Conservation (phyloP, 495 filamentous ascomycete genomes). For the Neurospora sp. region DNA sequence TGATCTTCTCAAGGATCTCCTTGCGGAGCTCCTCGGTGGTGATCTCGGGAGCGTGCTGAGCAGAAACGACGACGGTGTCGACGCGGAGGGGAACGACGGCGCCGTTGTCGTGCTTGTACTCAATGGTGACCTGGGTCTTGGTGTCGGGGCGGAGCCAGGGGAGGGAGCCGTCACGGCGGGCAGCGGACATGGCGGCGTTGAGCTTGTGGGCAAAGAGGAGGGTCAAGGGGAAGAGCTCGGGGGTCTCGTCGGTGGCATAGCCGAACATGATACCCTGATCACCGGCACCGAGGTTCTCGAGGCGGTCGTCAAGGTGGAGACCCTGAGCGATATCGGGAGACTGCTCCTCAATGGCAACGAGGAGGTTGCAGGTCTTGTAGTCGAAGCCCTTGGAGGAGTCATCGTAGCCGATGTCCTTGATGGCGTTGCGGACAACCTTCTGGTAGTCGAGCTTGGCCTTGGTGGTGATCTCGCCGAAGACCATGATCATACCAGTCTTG, state of each 20-base stretch:
- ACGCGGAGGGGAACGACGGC: constrained; percentile 87
- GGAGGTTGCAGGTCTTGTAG: constrained; percentile 98
- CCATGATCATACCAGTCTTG: constrained; percentile 99
- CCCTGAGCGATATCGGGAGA: constrained; percentile 98
- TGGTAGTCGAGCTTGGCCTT: constrained; percentile 94
- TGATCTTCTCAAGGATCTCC: constrained; percentile 95
- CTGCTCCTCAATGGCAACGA: constrained; percentile 98
- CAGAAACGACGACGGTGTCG: constrained; percentile 93
- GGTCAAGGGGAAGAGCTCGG: constrained; percentile 90
- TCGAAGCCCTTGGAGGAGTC: constrained; percentile 96
- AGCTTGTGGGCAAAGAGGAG: constrained; percentile 90
- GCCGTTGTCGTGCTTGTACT: constrained; percentile 94
- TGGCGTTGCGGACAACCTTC: constrained; percentile 86
- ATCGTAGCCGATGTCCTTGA: constrained; percentile 99
- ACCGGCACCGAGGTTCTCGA: constrained; percentile 96
- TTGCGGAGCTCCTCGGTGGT: constrained; percentile 87
- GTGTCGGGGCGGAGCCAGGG: constrained; percentile 96
- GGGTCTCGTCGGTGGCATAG: constrained; percentile 98
- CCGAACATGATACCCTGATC: constrained; percentile 99
- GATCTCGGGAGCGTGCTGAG: constrained; percentile 85
- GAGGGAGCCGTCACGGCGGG: constrained; percentile 74
- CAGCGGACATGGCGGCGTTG: constrained; percentile 82
- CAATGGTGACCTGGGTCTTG: constrained; percentile 98
- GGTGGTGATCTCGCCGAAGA: constrained; percentile 99
- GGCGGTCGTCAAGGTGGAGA: constrained; percentile 89